These are phyloP conservation scores for Geranium rotundifolium DNA, from an alignment of 345 rosid genomes.

Conservation along the genomic window DNA sequence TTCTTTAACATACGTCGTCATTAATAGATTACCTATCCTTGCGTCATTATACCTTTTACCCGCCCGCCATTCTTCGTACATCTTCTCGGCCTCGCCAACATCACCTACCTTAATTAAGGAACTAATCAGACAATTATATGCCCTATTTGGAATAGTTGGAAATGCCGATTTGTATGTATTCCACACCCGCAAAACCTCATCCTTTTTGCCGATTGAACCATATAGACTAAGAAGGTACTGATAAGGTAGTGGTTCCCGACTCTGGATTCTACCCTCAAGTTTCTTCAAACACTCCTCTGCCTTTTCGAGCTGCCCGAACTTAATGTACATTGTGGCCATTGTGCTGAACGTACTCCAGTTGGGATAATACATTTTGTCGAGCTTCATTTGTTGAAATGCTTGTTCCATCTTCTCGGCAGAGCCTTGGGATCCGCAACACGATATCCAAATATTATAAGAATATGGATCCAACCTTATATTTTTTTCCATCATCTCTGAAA, in stretches of 20 bases:
- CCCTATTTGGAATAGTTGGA: constrained; percentile 69
- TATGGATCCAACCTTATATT: constrained; percentile 59
- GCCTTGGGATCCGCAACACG: constrained; percentile 64
- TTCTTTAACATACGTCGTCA: constrained; percentile 49
- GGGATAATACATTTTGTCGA: constrained; percentile 42
- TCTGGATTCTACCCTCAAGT: constrained; percentile 73
- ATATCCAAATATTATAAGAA: constrained; percentile 91
- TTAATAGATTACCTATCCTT: constrained; percentile 70
- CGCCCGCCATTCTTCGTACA: constrained; percentile 69
- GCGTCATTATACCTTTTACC: constrained; percentile 62
- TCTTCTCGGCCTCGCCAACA: constrained; percentile 63
- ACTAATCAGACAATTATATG: constrained; percentile 69
- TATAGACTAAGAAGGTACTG: constrained; percentile 81
- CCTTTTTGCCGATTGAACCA: constrained; percentile 58
- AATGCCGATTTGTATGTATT: constrained; percentile 62
- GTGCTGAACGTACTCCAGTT: constrained; percentile 95
- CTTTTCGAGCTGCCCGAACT: constrained; percentile 56
- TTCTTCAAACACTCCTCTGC: constrained; percentile 77
- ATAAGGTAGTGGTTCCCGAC: constrained; percentile 69
- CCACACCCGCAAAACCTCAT: constrained; percentile 73
- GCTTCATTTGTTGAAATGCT: constrained; percentile 66
- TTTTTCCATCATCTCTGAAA: constrained; percentile 72
- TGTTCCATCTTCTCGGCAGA: constrained; percentile 62
- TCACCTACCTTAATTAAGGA: constrained; percentile 58
- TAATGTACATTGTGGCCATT: constrained; percentile 79